Conservation (phyloP, 805 yeast genomes). For the Metschnikowia peoriensis region DNA sequence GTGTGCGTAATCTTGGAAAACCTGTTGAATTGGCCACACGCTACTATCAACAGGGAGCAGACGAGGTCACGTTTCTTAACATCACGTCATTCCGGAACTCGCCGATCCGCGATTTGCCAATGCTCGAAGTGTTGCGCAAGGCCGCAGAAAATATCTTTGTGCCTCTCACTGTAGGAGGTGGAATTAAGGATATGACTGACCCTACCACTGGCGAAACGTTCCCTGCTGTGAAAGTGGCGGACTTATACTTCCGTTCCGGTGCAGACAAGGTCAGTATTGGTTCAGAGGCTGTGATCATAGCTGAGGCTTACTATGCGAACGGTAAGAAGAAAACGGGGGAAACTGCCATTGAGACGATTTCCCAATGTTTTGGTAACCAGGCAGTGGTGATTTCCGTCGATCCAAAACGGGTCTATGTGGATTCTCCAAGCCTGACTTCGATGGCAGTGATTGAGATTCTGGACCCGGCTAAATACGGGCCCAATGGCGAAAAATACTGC, state of each 20-base stretch:
- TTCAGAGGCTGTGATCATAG: conserved; percentile 93
- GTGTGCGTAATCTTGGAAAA: conserved; percentile 91
- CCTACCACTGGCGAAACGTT: conserved; percentile 71
- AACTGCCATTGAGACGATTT: conserved; percentile 91
- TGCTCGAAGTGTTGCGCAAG: conserved; percentile 80
- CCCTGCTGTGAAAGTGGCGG: conserved; percentile 89
- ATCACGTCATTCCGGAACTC: conserved; percentile 95
- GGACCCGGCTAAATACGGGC: conserved; percentile 55
- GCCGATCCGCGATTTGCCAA: conserved; percentile 90
- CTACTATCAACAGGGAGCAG: conserved; percentile 94
- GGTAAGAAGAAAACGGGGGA: conserved; percentile 63
- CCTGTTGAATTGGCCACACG: conserved; percentile 92
- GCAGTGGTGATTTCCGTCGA: conserved; percentile 99
- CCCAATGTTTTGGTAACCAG: conserved; percentile 89
- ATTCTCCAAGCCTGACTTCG: conserved; percentile 53
- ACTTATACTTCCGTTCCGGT: conserved; percentile 89
- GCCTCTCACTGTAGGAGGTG: conserved; percentile 98
- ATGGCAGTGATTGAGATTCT: conserved; percentile 65
- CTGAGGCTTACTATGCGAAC: conserved; percentile 69
- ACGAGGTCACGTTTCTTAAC: conserved; percentile 91
- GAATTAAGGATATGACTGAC: conserved; percentile 86
- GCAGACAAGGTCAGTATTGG: conserved; percentile 98
- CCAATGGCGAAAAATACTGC: conserved; percentile 84
- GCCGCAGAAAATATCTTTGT: conserved; percentile 93
- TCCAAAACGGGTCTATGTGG: conserved; percentile 85